A percentile compares a stretch with the other conserved stretches of the same genome.
Conservation (phyloP, 2,329 filamentous ascomycete species). For the Aspergillus ochraceus region DNA sequence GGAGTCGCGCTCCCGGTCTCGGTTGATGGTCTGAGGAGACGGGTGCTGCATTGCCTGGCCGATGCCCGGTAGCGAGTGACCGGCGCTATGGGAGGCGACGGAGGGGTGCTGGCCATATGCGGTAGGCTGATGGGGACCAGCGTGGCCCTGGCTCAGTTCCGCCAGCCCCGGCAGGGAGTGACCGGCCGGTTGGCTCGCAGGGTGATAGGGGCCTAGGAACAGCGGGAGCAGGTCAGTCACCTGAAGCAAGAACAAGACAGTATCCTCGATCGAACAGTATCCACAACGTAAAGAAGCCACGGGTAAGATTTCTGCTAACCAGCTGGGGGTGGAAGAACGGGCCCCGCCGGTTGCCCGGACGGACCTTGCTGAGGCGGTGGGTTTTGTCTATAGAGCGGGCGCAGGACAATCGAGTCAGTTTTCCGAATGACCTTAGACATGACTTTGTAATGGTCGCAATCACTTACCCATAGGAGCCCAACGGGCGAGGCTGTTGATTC, state of each 20-base stretch:
- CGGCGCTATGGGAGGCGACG: conserved; percentile 34
- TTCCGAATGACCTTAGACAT: neutral
- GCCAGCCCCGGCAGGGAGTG: conserved; percentile 49
- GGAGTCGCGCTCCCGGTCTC: conserved; percentile 52
- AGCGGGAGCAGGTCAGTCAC: conserved; percentile 19
- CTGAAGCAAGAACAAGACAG: neutral
- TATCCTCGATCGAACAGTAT: neutral
- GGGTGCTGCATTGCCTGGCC: conserved; percentile 45
- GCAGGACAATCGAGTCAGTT: conserved; percentile 8
- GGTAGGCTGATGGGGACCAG: conserved; percentile 41
- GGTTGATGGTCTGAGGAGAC: conserved; percentile 43
- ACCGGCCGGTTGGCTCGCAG: conserved; percentile 41
- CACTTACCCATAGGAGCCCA: conserved; percentile 47
- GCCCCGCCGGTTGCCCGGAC: conserved; percentile 38
- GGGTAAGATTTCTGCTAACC: conserved; percentile 30
- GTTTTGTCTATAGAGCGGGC: conserved; percentile 34
- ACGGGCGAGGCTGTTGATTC: conserved; percentile 43
- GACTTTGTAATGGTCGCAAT: neutral
- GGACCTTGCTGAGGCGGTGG: conserved; percentile 39
- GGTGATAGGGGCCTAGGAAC: conserved; percentile 41
- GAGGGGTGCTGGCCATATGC: conserved; percentile 45
- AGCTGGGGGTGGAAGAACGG: conserved; percentile 41
- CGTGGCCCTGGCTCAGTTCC: conserved; percentile 47
- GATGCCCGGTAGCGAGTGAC: conserved; percentile 43
- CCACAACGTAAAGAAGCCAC: neutral